Base-by-base conservation (phyloP, 148 eudicot species). In the Camellia granthamiana region DNA sequence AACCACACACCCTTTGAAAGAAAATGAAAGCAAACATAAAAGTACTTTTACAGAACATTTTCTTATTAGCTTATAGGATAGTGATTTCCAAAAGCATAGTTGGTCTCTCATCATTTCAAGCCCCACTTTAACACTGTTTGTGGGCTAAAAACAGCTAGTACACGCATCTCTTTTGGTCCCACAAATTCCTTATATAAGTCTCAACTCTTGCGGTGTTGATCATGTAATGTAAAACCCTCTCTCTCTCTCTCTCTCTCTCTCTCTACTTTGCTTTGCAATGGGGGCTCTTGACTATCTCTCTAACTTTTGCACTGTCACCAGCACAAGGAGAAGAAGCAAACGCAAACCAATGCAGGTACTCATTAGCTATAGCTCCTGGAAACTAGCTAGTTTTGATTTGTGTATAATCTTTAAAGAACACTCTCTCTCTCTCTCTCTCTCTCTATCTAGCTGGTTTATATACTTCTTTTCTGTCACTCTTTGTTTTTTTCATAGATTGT, bases 201-300 rank as follows among this genome's bases (percentile, higher is more conserved):
- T 3, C 49, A 60, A 59, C 19, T 67, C 72, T 47, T 56, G 11
- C 19, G 3, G 18, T 68, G 52, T 76, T 60, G 9, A 62, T 60
- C 54, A 76, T 62, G 30, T 13, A 58, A 18, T 6, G 51, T 49
- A 16, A 62, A 21, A 18, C 56, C 6, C 52, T 6, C 30, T 62
- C 38, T 63, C 44, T 41, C 61, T 73, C 59, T 69, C 69, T 7
- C 59, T 76, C 55, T 52, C 52, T 72, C 59, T 73, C 60, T 59
- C 47, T 68, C 72, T 68, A 42, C 72, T 51, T 12, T 43, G 63
- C 7, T 44, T 52, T 18, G 18, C 5, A 49, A 94, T 92, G 97
- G 98, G 98, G 72, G 97, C 91, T 73, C 90, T 95, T 44, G 94
- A 90, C 79, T 93, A 90, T 85, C 86, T 95, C 66, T 87, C 91